Conservation (phyloP, 1,284 basidiomycete species). For the Stygiomarasmius scandens region DNA sequence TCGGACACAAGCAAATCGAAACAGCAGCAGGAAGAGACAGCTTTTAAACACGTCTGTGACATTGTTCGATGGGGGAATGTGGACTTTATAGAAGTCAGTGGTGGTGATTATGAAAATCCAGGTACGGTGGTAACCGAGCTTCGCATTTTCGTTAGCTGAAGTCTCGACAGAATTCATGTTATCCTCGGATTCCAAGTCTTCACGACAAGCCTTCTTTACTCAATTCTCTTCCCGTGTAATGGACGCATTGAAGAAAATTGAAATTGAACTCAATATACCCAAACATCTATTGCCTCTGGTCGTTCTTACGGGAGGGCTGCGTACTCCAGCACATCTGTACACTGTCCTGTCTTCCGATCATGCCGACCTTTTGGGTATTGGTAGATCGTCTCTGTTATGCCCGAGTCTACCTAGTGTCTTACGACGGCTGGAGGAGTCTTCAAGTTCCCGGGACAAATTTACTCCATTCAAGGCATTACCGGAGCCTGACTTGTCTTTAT, state of each 20-base stretch:
- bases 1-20: slow-evolving; percentile 30
- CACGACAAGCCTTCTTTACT: slow-evolving; percentile 65
- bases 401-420: slow-evolving; percentile 62
- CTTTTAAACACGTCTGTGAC: slow-evolving; percentile 63
- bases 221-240: slow-evolving; percentile 57
- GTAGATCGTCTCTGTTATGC: slow-evolving; percentile 64
- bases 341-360: slow-evolving; percentile 55
- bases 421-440: slow-evolving; percentile 18
- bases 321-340: slow-evolving; percentile 60
- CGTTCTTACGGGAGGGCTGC: slow-evolving; percentile 81
- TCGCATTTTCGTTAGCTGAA: background rate
- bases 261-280: too few relatives aligned
- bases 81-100: slow-evolving; percentile 88
- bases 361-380: slow-evolving; percentile 79
- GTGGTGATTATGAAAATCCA: slow-evolving; percentile 85
- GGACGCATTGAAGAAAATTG: slow-evolving; percentile 35
- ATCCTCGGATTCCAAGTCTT: slow-evolving; percentile 25
- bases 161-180: slow-evolving; percentile 44
- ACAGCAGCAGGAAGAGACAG: slow-evolving; percentile 47
- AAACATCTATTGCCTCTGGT: slow-evolving; percentile 53
- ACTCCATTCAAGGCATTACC: slow-evolving; percentile 34
- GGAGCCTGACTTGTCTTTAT: slow-evolving; percentile 37
- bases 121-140: slow-evolving; percentile 40
- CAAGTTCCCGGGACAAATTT: slow-evolving; percentile 24
- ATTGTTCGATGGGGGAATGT: slow-evolving; percentile 68